Evolutionary conservation across 306 rosid species (phyloP).

Genomic region (Prosopis cineraria): DNA sequence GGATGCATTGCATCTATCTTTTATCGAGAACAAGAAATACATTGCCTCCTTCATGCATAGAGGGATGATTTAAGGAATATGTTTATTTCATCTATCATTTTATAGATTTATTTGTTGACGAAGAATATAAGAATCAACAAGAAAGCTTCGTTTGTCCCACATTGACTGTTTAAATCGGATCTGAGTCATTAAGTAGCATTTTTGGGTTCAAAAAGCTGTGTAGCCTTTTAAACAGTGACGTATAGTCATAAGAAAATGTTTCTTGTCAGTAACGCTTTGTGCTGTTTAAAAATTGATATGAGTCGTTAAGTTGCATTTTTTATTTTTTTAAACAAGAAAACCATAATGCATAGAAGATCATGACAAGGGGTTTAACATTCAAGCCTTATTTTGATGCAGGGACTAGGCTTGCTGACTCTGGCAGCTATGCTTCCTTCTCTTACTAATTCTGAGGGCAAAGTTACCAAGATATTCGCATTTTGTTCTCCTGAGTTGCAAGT

Average conservation of each 20-base stretch:
- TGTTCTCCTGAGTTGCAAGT: conserved; percentile 2
- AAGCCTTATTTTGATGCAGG: neutral
- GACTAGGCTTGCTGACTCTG: neutral
- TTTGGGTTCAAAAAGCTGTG: neutral
- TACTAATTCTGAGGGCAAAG: neutral
- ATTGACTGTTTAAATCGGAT: neutral
- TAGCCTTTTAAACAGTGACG: neutral
- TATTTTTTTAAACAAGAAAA: neutral
- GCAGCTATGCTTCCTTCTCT: neutral
- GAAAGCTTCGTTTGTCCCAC: neutral
- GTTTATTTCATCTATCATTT: neutral
- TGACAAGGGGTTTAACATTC: neutral
- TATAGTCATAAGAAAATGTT: neutral
- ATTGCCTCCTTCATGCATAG: neutral
- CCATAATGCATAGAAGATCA: neutral
- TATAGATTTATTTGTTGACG: neutral
- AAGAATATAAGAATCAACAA: neutral
- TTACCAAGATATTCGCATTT: neutral
- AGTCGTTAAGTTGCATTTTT: too few relatives aligned
- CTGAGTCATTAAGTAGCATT: neutral
- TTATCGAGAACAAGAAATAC: neutral
- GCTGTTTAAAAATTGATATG: too few relatives aligned
- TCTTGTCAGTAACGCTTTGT: neutral
- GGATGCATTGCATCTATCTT: too few relatives aligned
- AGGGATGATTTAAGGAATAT: neutral